phyloP scores from a whole-genome alignment of 495 filamentous ascomycete genomes.

The Saxispiralis lemnorum region DNA sequence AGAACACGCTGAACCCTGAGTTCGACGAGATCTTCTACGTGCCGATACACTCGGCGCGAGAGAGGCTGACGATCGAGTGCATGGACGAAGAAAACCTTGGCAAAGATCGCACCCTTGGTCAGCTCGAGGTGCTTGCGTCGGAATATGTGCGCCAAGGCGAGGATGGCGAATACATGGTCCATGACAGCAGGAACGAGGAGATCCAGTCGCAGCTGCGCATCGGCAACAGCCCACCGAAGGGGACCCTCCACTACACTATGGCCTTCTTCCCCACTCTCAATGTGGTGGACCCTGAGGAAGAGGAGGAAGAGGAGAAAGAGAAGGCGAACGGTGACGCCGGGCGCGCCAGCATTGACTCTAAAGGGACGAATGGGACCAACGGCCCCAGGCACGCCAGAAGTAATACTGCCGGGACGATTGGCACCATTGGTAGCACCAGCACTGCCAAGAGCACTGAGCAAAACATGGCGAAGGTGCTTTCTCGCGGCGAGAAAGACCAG shows the following conservation, averaged over 20 bases:
- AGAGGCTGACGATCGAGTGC: conserved; percentile 74
- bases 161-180: conserved; percentile 60
- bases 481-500: conserved; percentile 34
- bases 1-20: conserved; percentile 86
- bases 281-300: conserved; percentile 83
- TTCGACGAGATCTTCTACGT: conserved; percentile 95
- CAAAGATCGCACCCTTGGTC: conserved; percentile 71
- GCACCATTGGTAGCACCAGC: conserved; percentile 9
- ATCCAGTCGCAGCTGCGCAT: conserved; percentile 46
- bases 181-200: conserved; percentile 47
- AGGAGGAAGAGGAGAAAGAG: conserved; percentile 34
- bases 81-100: conserved; percentile 89
- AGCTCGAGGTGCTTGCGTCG: conserved; percentile 51
- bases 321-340: neutral
- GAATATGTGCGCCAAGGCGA: conserved; percentile 68
- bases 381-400: neutral
- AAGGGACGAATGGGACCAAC: neutral
- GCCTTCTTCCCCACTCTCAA: conserved; percentile 83
- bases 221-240: conserved; percentile 54
- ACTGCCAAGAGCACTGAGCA: conserved; percentile 1
- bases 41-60: conserved; percentile 69
- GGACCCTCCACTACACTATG: conserved; percentile 63
- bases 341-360: conserved; percentile 1
- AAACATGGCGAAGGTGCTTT: neutral
- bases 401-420: conserved; percentile 1